phyloP scores from a whole-genome alignment of 192 early-diverging fungal genomes.

The Lobulomyces angularis region DNA sequence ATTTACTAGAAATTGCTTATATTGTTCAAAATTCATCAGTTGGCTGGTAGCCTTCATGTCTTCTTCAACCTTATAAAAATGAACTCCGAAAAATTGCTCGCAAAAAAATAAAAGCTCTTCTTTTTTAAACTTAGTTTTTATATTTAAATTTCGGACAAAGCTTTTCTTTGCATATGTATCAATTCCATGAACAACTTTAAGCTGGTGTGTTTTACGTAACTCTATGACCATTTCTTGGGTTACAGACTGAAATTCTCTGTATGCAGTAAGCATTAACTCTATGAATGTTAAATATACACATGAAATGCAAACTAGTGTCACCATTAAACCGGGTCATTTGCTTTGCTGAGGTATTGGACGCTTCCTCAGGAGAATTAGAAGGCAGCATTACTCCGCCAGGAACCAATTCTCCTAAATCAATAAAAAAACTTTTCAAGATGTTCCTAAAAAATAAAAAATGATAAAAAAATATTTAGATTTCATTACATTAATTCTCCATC shows the following conservation, averaged over 20 bases:
- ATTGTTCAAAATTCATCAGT: conserved; percentile 60
- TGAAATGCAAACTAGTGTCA: no score
- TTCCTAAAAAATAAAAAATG: conserved; percentile 41
- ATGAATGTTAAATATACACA: no score
- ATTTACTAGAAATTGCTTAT: conserved; percentile 35
- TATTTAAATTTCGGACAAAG: conserved; percentile 66
- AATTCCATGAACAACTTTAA: conserved; percentile 84
- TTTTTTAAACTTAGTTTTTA: conserved; percentile 65
- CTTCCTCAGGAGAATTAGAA: no score
- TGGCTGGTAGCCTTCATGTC: conserved; percentile 41
- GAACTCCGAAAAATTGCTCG: conserved; percentile 72
- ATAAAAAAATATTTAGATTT: neutral
- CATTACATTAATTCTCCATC: conserved; percentile 44
- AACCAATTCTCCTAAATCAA: conserved; percentile 62
- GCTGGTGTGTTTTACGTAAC: conserved; percentile 68
- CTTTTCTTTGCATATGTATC: conserved; percentile 86
- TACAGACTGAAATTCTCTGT: conserved; percentile 77
- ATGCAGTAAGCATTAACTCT: conserved; percentile 67
- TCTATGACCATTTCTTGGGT: conserved; percentile 64
- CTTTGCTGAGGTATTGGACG: no score
- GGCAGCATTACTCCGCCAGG: neutral
- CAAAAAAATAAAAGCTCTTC: conserved; percentile 79
- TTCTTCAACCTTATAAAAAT: neutral
- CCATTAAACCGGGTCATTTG: conserved; percentile 46
- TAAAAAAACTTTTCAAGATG: conserved; percentile 78